Evolutionary conservation across 202 grass and related monocot species (phyloP).

Genomic region (Alloteropsis angusta): DNA sequence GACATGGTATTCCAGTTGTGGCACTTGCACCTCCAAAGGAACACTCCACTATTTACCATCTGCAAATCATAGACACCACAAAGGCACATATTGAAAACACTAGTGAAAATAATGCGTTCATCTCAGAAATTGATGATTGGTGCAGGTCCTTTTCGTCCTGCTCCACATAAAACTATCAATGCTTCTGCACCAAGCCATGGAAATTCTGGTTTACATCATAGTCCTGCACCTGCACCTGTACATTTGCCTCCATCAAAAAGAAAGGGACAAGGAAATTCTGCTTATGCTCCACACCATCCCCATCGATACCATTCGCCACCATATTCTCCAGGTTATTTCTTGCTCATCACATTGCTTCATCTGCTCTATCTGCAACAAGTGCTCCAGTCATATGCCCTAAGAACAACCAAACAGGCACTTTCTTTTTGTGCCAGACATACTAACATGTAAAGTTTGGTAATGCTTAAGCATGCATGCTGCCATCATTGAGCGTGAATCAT

Average conservation of each 20-base stretch:
- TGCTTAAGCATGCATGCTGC: not conserved
- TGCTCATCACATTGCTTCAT: slow-evolving; percentile 17
- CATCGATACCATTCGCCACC: slow-evolving; percentile 28
- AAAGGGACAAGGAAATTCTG: slow-evolving; percentile 31
- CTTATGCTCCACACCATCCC: slow-evolving; percentile 40
- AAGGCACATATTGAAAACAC: slow-evolving; percentile 32
- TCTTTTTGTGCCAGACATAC: slow-evolving; percentile 15
- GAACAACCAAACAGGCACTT: slow-evolving; percentile 20
- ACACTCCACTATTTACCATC: slow-evolving; percentile 30
- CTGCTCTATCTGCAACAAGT: slow-evolving; percentile 32
- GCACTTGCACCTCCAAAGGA: slow-evolving; percentile 46
- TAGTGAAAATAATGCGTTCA: not conserved
- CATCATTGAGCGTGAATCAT: slow-evolving; percentile 8
- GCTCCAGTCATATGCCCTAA: slow-evolving; percentile 23
- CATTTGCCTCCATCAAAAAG: slow-evolving; percentile 31
- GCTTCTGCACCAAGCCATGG: slow-evolving; percentile 32
- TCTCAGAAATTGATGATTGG: slow-evolving; percentile 25
- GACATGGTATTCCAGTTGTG: slow-evolving; percentile 36
- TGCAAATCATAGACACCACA: slow-evolving; percentile 31
- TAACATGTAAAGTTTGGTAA: slow-evolving; percentile 8
- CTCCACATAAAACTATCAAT: slow-evolving; percentile 38
- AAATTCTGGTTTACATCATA: slow-evolving; percentile 38
- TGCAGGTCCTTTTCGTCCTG: slow-evolving; percentile 57
- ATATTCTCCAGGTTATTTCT: slow-evolving; percentile 52
- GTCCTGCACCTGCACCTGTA: slow-evolving; percentile 49